Base-by-base conservation (phyloP, 306 rosid species). In the Citrullus mucosospermus region DNA sequence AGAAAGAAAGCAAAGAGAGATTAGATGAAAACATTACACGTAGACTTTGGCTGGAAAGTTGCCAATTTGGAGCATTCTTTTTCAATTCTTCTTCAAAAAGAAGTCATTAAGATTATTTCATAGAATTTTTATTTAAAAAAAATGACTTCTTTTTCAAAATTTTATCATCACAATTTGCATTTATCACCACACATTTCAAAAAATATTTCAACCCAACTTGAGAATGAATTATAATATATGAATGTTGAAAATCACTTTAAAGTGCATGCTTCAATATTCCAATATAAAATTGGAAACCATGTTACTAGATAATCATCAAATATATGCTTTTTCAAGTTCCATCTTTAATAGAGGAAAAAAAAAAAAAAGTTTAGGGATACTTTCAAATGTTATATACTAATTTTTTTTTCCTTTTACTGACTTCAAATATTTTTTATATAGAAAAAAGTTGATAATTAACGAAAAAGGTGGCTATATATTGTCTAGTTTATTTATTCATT, bases 1-100 rank as follows among this genome's bases (percentile, higher is more conserved):
- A 51, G 17, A 54, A 51, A 53, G 12, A 76, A 76, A 58, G 70
- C 51, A 41, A 53, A 17, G 17, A 51, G 43, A 81, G 60, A 80
- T 69, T 59, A 39, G 70, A 72, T 76, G 11, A 78, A 53, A 81
- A 79, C 58, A 18, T n/a, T 78, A 83, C 95, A 86, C 92, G 93
- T 87, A 80, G 77, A 77, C 5, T 63, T 75, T 78, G 79, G 89
- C 87, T 93, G 97, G 87, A 90, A 91, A 89, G 94, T 81, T 69
- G 2, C 10, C 78, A 53, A 54, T 53, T 74, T 74, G 48, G 2
- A 22, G 36, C 61, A 15, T 73, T 65, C 77, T 80, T 81, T 79
- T 78, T 69, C 41, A 68, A 79, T 76, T 72, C 50, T 56, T 22
- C 74, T 78, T 78, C 78, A 81, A 84, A 77, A 79, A 60, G 28